A percentile compares a stretch with the other conserved stretches of the same genome.
These are phyloP conservation scores for Anthracocystis setariae DNA, from an alignment of 1,284 basidiomycete genomes.

Conservation along the genomic window DNA sequence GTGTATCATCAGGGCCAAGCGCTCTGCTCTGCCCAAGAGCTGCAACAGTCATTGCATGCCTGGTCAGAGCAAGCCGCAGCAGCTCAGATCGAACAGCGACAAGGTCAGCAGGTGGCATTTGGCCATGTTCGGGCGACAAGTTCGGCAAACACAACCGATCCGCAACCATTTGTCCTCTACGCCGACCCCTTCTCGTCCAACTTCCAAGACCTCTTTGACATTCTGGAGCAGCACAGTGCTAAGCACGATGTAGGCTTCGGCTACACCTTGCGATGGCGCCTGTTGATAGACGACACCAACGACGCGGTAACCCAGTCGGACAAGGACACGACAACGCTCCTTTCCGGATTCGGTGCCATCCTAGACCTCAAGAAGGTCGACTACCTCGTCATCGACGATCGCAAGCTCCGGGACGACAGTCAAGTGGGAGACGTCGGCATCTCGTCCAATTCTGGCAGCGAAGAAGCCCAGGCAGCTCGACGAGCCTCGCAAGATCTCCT, in stretches of 20 bases:
- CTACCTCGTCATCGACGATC: slow-evolving; percentile 80
- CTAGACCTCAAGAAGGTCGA: slow-evolving; percentile 97
- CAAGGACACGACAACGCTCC: slow-evolving; percentile 33
- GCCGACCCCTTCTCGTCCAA: slow-evolving; percentile 59
- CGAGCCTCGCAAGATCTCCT: slow-evolving; percentile 7
- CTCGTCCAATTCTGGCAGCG: slow-evolving; percentile 6
- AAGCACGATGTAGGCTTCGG: slow-evolving; percentile 16
- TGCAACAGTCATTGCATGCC: slow-evolving; percentile 21
- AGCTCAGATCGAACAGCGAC: not conserved
- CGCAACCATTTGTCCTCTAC: slow-evolving; percentile 47
- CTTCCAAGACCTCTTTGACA: slow-evolving; percentile 48
- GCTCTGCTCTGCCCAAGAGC: slow-evolving; percentile 47
- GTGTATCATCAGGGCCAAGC: slow-evolving; percentile 41
- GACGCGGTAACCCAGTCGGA: not conserved
- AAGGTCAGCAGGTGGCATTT: slow-evolving; percentile 43
- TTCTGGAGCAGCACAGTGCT: slow-evolving; percentile 29
- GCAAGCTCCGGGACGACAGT: slow-evolving; percentile 51
- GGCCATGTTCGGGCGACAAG: slow-evolving; percentile 41
- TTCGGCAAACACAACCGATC: not conserved
- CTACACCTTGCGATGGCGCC: slow-evolving; percentile 66
- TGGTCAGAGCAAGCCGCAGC: slow-evolving; percentile 1
- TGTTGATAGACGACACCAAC: slow-evolving; percentile 16
- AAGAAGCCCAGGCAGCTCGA: slow-evolving; percentile 8
- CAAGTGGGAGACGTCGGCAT: slow-evolving; percentile 32
- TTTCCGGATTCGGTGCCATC: slow-evolving; percentile 89